Conservation (phyloP, 2,329 filamentous ascomycete species). For the Trichoderma sp. region DNA sequence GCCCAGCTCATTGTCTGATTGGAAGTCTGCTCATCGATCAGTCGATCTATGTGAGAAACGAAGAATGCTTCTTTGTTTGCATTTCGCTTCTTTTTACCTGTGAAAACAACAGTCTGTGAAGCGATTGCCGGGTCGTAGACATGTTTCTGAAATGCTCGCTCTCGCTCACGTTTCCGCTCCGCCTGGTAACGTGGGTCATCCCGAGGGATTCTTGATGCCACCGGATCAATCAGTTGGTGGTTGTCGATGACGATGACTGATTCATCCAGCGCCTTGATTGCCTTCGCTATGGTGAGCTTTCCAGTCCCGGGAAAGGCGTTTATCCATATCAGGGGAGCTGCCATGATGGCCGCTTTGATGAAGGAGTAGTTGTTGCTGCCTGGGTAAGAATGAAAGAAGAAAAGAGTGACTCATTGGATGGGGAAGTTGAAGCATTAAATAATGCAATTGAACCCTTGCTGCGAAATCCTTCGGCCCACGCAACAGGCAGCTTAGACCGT, state of each 20-base stretch:
- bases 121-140: neutral
- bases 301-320: conserved; percentile 12
- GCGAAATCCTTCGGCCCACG: no score
- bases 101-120: neutral
- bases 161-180: neutral
- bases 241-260: conserved; percentile 5
- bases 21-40: conserved; percentile 1
- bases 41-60: neutral
- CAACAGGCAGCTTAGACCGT: no score
- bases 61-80: neutral
- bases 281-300: neutral
- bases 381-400: no score
- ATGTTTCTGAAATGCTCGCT: neutral
- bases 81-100: neutral
- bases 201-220: neutral
- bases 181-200: conserved; percentile 6
- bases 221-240: conserved; percentile 11
- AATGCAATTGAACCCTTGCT: no score
- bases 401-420: no score
- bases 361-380: no score
- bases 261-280: neutral
- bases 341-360: neutral
- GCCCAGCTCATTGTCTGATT: conserved; percentile 9
- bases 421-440: no score
- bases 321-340: neutral